A percentile compares a stretch with the other conserved stretches of the same genome.
phyloP scores from a whole-genome alignment of 2,329 filamentous ascomycete genomes.

The Arthrobotrys musiformis region DNA sequence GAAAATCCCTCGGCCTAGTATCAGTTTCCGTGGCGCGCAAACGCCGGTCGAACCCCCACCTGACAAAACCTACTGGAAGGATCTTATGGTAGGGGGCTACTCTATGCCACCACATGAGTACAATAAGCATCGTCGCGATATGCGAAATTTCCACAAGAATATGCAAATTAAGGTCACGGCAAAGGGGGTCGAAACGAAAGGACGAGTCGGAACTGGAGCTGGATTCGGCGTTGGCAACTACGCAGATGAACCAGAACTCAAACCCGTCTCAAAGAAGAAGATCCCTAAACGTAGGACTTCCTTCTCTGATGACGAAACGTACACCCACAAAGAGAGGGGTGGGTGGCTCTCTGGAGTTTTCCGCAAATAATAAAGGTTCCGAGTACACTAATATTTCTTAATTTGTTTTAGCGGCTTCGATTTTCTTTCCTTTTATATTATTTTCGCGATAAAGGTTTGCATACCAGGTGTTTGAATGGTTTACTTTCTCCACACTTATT shows the following conservation, averaged over 20 bases:
- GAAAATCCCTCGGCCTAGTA: slow-evolving; percentile 48
- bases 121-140: slow-evolving; percentile 50
- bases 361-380: slow-evolving; percentile 51
- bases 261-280: slow-evolving; percentile 44
- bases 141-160: slow-evolving; percentile 49
- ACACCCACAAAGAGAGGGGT: slow-evolving; percentile 46
- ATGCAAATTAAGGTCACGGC: slow-evolving; percentile 51
- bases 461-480: slow-evolving; percentile 45
- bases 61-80: slow-evolving; percentile 52
- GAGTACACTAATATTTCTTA: slow-evolving; percentile 39
- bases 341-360: slow-evolving; percentile 49
- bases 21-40: slow-evolving; percentile 39
- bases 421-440: neutral
- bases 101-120: slow-evolving; percentile 46
- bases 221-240: slow-evolving; percentile 52
- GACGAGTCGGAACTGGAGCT: slow-evolving; percentile 48
- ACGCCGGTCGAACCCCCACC: slow-evolving; percentile 32
- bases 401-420: slow-evolving; percentile 24
- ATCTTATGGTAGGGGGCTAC: slow-evolving; percentile 49
- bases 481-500: slow-evolving; percentile 47
- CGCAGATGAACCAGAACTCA: slow-evolving; percentile 43
- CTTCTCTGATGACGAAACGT: slow-evolving; percentile 46
- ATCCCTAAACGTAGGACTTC: slow-evolving; percentile 43
- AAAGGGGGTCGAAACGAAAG: slow-evolving; percentile 49
- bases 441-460: slow-evolving; percentile 28